phyloP scores from a whole-genome alignment of 257 asterid genomes.

The Nicotiana noctiflora region DNA sequence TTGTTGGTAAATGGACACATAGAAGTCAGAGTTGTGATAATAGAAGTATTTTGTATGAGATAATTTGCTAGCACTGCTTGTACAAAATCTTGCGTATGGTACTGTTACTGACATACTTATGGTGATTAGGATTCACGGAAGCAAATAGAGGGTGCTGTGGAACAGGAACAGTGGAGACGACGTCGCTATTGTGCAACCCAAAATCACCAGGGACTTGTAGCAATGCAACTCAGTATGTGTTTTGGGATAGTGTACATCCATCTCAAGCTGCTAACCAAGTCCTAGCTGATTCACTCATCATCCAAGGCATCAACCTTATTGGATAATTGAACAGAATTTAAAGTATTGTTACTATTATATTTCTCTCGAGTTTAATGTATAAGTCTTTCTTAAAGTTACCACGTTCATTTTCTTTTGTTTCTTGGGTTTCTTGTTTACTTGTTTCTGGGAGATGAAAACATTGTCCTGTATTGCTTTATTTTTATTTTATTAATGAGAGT shows the following conservation, averaged over 20 bases:
- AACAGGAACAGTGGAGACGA: constrained; percentile 78
- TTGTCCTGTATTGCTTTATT: not conserved
- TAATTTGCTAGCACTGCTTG: no score
- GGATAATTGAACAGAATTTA: constrained; percentile 21
- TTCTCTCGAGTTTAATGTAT: not conserved
- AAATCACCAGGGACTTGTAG: constrained; percentile 67
- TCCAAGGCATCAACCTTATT: constrained; percentile 64
- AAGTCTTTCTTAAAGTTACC: not conserved
- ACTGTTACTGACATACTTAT: not conserved
- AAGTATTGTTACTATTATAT: not conserved
- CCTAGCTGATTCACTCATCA: constrained; percentile 57
- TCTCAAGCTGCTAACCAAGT: constrained; percentile 79
- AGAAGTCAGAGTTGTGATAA: no score
- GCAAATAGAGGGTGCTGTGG: constrained; percentile 84
- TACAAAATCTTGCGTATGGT: not conserved
- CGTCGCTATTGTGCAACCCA: constrained; percentile 63
- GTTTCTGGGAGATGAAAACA: not conserved
- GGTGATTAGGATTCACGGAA: constrained; percentile 56
- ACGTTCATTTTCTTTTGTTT: not conserved
- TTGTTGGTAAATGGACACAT: no score
- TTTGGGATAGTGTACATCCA: constrained; percentile 98
- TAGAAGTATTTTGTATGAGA: no score
- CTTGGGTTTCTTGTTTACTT: not conserved
- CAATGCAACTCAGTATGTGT: constrained; percentile 71
- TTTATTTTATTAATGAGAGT: not conserved